Percentiles rank a stretch among this genome's conserved stretches.
These are phyloP conservation scores for Galerina marginata DNA, from an alignment of 768 basidiomycete genomes.

Conservation along the genomic window DNA sequence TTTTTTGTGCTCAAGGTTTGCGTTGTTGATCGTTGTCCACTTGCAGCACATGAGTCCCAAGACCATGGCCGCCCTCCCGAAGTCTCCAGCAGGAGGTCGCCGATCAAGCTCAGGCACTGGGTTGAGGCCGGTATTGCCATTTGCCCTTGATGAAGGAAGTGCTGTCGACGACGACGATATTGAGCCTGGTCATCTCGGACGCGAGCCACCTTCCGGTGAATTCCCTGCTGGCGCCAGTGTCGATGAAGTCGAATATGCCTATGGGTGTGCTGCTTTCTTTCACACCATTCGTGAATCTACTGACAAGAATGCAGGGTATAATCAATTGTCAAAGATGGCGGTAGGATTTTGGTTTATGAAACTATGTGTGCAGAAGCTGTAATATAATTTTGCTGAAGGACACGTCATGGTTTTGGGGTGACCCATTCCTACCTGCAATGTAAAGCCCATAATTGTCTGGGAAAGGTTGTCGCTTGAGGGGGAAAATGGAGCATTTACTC, in stretches of 20 bases:
- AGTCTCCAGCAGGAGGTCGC: slow-evolving; percentile 83
- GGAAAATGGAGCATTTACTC: no score
- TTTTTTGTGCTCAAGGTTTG: slow-evolving; percentile 11
- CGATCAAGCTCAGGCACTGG: slow-evolving; percentile 86
- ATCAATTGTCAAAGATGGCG: not conserved
- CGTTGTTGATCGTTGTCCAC: slow-evolving; percentile 4
- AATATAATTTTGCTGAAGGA: no score
- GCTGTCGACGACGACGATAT: slow-evolving; percentile 79
- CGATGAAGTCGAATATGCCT: slow-evolving; percentile 90
- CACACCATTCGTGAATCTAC: not conserved
- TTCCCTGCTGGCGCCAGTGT: slow-evolving; percentile 84
- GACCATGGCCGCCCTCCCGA: slow-evolving; percentile 91
- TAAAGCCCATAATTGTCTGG: no score
- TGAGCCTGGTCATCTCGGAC: slow-evolving; percentile 61
- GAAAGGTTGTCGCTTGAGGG: no score
- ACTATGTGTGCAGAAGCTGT: no score
- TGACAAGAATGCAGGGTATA: slow-evolving; percentile 15
- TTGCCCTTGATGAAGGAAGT: slow-evolving; percentile 77
- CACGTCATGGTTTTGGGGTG: no score
- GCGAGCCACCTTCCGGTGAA: slow-evolving; percentile 70
- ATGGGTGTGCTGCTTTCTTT: slow-evolving; percentile 61
- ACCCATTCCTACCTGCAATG: no score
- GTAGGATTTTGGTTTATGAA: not conserved
- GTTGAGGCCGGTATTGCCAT: slow-evolving; percentile 78
- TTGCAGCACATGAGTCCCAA: slow-evolving; percentile 93